Percentiles rank a stretch among this genome's conserved stretches.
phyloP scores from a whole-genome alignment of 1,139 yeast genomes.

The Sugiyamaella grinbergsii region DNA sequence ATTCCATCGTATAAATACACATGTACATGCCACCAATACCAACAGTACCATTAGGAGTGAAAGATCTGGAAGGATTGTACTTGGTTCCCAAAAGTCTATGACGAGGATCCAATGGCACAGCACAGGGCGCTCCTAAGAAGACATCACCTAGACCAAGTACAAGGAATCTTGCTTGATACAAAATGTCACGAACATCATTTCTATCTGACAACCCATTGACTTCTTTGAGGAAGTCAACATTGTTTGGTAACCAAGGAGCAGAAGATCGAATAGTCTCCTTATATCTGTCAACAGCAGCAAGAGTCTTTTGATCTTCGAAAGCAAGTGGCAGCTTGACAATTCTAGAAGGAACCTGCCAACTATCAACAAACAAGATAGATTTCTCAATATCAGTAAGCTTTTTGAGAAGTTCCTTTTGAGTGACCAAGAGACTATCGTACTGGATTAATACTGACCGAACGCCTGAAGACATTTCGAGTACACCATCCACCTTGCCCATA shows the following conservation, averaged over 20 bases:
- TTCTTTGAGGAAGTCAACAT: conserved; percentile 89
- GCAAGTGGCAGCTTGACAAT: conserved; percentile 90
- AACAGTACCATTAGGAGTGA: conserved; percentile 94
- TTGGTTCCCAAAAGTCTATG: conserved; percentile 90
- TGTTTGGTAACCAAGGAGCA: conserved; percentile 98
- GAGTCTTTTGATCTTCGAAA: conserved; percentile 85
- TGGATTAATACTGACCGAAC: conserved; percentile 92
- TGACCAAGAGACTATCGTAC: conserved; percentile 60
- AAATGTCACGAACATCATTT: conserved; percentile 73
- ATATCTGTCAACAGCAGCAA: conserved; percentile 87
- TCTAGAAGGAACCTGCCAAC: conserved; percentile 86
- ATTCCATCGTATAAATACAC: conserved; percentile 98
- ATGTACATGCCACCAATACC: conserved; percentile 98
- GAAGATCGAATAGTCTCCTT: conserved; percentile 88
- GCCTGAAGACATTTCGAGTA: conserved; percentile 95
- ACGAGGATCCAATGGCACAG: conserved; percentile 96
- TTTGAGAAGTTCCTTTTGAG: conserved; percentile 63
- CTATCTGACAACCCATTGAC: conserved; percentile 76
- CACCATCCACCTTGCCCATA: conserved; percentile 58
- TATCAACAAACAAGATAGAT: conserved; percentile 68
- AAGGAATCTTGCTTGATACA: conserved; percentile 85
- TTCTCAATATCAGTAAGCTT: conserved; percentile 72
- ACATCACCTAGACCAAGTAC: conserved; percentile 97
- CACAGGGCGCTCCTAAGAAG: conserved; percentile 97
- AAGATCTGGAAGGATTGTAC: conserved; percentile 94